These are phyloP conservation scores for Picea glauca DNA, from an alignment of 75 land plant species.

Conservation along the genomic window DNA sequence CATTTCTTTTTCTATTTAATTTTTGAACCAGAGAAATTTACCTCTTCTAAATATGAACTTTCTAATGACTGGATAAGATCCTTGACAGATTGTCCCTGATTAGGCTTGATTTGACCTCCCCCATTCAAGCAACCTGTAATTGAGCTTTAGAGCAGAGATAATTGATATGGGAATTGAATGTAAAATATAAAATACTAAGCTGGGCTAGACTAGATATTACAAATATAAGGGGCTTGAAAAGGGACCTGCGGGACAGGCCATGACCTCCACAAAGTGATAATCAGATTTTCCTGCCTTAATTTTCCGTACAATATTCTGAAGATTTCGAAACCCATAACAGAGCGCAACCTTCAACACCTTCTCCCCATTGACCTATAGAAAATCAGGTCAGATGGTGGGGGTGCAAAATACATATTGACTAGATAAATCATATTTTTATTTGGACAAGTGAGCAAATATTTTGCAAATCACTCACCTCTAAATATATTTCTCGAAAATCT, in stretches of 20 bases:
- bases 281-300: slow-evolving; percentile 82
- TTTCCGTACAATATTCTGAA: slow-evolving; percentile 81
- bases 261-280: slow-evolving; percentile 88
- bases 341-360: slow-evolving; percentile 69
- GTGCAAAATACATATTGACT: not conserved
- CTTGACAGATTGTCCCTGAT: slow-evolving; percentile 76
- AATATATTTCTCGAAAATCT: slow-evolving; percentile 75
- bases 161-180: not conserved
- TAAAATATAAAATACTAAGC: not conserved
- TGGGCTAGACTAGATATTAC: not conserved
- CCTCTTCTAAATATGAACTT: slow-evolving; percentile 65
- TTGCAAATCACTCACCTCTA: slow-evolving; percentile 49
- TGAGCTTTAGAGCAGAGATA: not conserved
- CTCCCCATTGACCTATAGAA: slow-evolving; percentile 65
- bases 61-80: slow-evolving; percentile 76
- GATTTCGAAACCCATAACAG: slow-evolving; percentile 92
- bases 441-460: not conserved
- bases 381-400: not conserved
- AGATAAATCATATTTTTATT: not conserved
- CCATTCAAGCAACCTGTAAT: slow-evolving; percentile 88
- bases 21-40: slow-evolving; percentile 17
- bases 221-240: slow-evolving; percentile 4
- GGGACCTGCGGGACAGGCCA: slow-evolving; percentile 97
- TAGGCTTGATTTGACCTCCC: slow-evolving; percentile 95
- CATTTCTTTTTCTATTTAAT: not conserved